A percentile compares a stretch with the other conserved stretches of the same genome.
phyloP scores from a whole-genome alignment of 345 rosid genomes.

The Nasturtium officinale region DNA sequence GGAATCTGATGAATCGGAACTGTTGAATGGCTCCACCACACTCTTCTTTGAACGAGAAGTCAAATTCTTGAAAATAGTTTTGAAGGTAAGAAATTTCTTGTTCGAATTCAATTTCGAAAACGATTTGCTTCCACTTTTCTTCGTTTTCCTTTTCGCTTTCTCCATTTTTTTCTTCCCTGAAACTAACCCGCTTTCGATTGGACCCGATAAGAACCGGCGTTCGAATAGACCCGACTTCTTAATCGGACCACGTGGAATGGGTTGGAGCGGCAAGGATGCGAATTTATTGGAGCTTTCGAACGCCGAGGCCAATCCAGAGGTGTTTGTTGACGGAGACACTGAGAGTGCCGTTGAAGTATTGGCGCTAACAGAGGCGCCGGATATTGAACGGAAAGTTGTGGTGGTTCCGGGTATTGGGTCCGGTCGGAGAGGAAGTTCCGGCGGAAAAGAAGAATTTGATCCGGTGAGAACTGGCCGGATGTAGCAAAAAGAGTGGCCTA shows the following conservation, averaged over 20 bases:
- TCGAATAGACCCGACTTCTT: slow-evolving; percentile 45
- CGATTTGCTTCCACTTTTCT: slow-evolving; percentile 28
- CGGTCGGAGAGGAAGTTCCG: slow-evolving; percentile 46
- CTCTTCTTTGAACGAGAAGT: slow-evolving; percentile 45
- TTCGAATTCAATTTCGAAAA: slow-evolving; percentile 29
- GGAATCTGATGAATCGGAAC: slow-evolving; percentile 36
- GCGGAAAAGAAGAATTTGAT: slow-evolving; percentile 27
- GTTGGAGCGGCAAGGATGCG: slow-evolving; percentile 80
- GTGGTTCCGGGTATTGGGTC: slow-evolving; percentile 48
- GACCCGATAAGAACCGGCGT: slow-evolving; percentile 47
- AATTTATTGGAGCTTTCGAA: slow-evolving; percentile 82
- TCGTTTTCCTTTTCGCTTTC: slow-evolving; percentile 35
- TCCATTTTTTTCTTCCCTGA: slow-evolving; percentile 44
- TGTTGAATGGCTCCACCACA: slow-evolving; percentile 44
- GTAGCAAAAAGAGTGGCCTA: slow-evolving; percentile 90
- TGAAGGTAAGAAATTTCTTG: slow-evolving; percentile 41
- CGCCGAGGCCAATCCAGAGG: slow-evolving; percentile 53
- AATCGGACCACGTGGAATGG: slow-evolving; percentile 59
- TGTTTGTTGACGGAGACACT: slow-evolving; percentile 49
- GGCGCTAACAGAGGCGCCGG: slow-evolving; percentile 97
- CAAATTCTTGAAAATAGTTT: slow-evolving; percentile 46
- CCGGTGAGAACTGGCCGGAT: slow-evolving; percentile 55
- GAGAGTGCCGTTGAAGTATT: slow-evolving; percentile 76
- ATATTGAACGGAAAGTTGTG: slow-evolving; percentile 71
- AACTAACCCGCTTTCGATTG: slow-evolving; percentile 50